Base-by-base conservation (phyloP, 1,284 basidiomycete genomes). In the Violaceomyces palustris region DNA sequence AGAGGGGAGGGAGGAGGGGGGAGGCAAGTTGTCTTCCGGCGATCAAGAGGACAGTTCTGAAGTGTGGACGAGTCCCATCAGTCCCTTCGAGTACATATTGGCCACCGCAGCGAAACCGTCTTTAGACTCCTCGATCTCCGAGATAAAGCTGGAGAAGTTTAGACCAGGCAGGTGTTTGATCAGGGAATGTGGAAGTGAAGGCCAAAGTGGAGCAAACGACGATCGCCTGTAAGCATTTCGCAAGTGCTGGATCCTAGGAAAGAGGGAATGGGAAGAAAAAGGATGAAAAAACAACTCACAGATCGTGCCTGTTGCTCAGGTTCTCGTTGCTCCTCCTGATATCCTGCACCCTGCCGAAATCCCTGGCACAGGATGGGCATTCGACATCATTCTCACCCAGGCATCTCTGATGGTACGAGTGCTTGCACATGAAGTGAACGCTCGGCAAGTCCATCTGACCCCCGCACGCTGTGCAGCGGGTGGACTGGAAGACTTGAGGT, bases 361-460 rank as follows among this genome's bases (percentile, higher is more conserved):
- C 83, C 8, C 83, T 80, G 1, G 85, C 87, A 64, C 92, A 97
- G 12, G 82, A 80, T 0, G 88, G 88, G 67, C 93, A 98, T 69
- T 93, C 87, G 0, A 83, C 83, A 52, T 58, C 61, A 4, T 42
- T 50, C 28, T 61, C 59, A 14, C 60, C 60, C 19, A 69, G 41
- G 36, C 62, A 67, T 9, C 55, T 28, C 73, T 93, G 89, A 72
- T 98, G 94, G 76, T 89, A 98, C 52, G 86, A 90, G 74, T 98
- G 93, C 67, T 87, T 85, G 75, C 92, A 98, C 92, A 97, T 94
- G 69, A 97, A 98, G 74, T 98, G 92, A 4, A 97, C 81, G 47
- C 83, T 86, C 0, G 93, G 93, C 15, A 96, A 79, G 72, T 96
- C 91, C 48, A 97, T 81, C 64, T 87, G 86, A 0, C 84, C 87